phyloP scores from a whole-genome alignment of 2,329 filamentous ascomycete species.

The Verticillium dahliae region DNA sequence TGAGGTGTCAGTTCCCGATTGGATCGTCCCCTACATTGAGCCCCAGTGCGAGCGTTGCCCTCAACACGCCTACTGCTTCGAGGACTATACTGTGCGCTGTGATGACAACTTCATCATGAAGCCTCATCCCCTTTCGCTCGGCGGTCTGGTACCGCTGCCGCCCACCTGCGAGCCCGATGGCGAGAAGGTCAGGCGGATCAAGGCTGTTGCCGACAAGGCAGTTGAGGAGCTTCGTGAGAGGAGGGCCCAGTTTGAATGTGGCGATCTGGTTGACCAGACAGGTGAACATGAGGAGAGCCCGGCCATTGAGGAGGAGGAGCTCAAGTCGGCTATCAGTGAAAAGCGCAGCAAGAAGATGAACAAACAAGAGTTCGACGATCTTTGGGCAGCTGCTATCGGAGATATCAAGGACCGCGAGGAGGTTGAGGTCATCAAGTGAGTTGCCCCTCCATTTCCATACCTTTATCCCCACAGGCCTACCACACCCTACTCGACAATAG shows the following conservation, averaged over 20 bases:
- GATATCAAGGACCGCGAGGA: conserved; percentile 62
- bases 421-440: conserved; percentile 53
- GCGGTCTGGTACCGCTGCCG: conserved; percentile 74
- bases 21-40: conserved; percentile 60
- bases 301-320: conserved; percentile 57
- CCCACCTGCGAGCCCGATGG: conserved; percentile 94
- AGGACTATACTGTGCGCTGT: conserved; percentile 69
- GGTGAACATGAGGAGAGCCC: conserved; percentile 54
- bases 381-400: conserved; percentile 69
- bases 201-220: conserved; percentile 79
- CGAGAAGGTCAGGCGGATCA: conserved; percentile 81
- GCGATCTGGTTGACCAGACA: conserved; percentile 58
- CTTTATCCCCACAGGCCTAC: conserved; percentile 11
- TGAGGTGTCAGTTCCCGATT: conserved; percentile 59
- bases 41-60: conserved; percentile 90
- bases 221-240: conserved; percentile 81
- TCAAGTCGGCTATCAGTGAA: conserved; percentile 70
- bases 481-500: conserved; percentile 6
- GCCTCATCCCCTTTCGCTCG: conserved; percentile 75
- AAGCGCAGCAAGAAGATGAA: conserved; percentile 79
- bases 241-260: conserved; percentile 86
- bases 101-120: conserved; percentile 83
- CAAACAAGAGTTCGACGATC: conserved; percentile 83
- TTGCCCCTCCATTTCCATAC: conserved; percentile 18
- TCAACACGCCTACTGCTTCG: conserved; percentile 80